phyloP scores from a whole-genome alignment of 2,329 filamentous ascomycete genomes.

The Fusarium papillatum region DNA sequence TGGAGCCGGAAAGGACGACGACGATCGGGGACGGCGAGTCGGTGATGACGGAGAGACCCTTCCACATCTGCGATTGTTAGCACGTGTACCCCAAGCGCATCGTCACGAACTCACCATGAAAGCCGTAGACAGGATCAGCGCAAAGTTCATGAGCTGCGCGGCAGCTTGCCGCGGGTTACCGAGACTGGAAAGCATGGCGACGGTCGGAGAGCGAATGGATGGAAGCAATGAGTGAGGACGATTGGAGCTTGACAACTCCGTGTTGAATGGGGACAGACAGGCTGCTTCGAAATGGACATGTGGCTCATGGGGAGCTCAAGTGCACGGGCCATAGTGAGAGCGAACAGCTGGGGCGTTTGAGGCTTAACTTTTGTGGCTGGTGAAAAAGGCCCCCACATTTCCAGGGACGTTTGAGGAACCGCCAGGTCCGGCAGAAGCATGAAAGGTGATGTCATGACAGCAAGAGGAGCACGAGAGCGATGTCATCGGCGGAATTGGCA shows the following conservation, averaged over 20 bases:
- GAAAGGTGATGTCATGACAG: conserved; percentile 46
- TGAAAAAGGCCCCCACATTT: conserved; percentile 14
- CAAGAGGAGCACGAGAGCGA: conserved; percentile 34
- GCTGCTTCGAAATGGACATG: conserved; percentile 36
- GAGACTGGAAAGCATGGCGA: conserved; percentile 76
- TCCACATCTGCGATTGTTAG: conserved; percentile 75
- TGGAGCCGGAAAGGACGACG: conserved; percentile 86
- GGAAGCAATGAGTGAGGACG: background rate
- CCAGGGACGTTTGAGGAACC: conserved; percentile 35
- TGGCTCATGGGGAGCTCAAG: conserved; percentile 35
- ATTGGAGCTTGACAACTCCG: conserved; percentile 34
- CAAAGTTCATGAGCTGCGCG: conserved; percentile 90
- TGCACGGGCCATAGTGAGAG: conserved; percentile 25
- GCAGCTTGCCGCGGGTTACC: conserved; percentile 85
- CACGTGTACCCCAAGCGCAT: conserved; percentile 30
- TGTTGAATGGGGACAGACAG: conserved; percentile 32
- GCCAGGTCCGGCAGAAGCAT: conserved; percentile 2
- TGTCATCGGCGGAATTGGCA: conserved; percentile 41
- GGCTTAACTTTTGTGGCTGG: conserved; percentile 23
- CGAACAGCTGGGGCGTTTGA: conserved; percentile 29
- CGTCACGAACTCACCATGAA: conserved; percentile 78
- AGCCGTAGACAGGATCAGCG: conserved; percentile 88
- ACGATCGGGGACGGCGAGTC: conserved; percentile 85
- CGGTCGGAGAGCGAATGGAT: background rate
- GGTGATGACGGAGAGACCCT: conserved; percentile 84